phyloP scores from a whole-genome alignment of 208 protist genomes.

The Leishmania tarentolae region DNA sequence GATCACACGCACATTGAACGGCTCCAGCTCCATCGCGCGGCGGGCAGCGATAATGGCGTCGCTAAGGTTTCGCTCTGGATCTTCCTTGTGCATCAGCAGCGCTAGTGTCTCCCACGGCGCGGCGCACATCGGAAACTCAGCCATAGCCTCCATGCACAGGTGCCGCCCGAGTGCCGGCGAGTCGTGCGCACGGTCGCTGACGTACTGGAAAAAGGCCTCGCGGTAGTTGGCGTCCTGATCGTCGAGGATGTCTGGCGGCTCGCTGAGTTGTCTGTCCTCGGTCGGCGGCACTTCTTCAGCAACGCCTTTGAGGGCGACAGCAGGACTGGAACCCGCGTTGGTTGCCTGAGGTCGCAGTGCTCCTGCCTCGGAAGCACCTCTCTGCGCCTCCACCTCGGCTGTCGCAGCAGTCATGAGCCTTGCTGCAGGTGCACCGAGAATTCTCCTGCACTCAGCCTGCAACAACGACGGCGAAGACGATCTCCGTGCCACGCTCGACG shows the following conservation, averaged over 20 bases:
- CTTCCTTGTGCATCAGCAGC: conserved; percentile 66
- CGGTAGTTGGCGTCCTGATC: conserved; percentile 59
- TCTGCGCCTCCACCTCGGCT: neutral
- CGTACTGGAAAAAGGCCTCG: conserved; percentile 57
- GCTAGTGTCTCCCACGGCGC: conserved; percentile 70
- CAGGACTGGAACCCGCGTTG: neutral
- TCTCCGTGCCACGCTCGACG: neutral
- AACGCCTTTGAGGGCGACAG: neutral
- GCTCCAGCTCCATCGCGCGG: conserved; percentile 62
- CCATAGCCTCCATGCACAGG: conserved; percentile 67
- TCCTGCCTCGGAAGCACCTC: neutral
- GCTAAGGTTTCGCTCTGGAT: conserved; percentile 48
- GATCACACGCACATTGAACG: conserved; percentile 53
- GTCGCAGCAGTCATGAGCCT: neutral
- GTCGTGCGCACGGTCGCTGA: conserved; percentile 60
- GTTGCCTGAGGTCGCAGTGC: neutral
- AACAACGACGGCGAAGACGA: neutral
- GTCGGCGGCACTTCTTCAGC: neutral
- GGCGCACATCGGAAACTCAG: conserved; percentile 62
- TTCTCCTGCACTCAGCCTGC: neutral
- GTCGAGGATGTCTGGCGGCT: conserved; percentile 39
- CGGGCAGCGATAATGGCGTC: conserved; percentile 70
- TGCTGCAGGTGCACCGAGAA: neutral
- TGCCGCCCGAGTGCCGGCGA: conserved; percentile 43
- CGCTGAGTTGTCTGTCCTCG: neutral